These are phyloP conservation scores for Coemansia sp. DNA, from an alignment of 192 early-diverging fungal species.

Conservation along the genomic window DNA sequence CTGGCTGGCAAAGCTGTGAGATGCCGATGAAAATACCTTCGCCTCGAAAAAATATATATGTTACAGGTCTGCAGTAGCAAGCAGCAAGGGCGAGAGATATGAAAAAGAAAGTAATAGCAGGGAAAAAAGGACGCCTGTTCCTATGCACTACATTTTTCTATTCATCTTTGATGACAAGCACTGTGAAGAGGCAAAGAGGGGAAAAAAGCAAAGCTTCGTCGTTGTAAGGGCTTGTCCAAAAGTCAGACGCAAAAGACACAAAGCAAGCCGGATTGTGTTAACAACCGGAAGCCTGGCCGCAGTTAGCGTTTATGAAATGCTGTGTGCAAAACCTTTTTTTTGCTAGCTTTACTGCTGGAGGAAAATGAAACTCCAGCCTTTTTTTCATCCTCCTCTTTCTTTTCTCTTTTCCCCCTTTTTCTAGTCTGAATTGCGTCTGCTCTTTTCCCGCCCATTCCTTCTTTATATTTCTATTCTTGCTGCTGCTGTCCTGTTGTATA, in stretches of 20 bases:
- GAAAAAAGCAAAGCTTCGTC: background rate
- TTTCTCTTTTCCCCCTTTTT: background rate
- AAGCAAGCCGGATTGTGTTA: too few species aligned
- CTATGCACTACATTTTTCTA: too few species aligned
- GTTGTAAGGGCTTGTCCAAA: background rate
- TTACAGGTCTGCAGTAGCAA: too few species aligned
- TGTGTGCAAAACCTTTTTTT: too few species aligned
- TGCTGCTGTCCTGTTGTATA: background rate
- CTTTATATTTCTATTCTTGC: background rate
- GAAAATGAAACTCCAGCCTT: background rate
- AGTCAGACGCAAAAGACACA: background rate
- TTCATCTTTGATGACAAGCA: too few species aligned
- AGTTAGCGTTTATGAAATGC: background rate
- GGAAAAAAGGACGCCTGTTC: background rate
- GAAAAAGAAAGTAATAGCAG: background rate
- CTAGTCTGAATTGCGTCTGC: background rate
- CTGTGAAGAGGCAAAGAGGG: background rate
- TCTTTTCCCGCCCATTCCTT: background rate
- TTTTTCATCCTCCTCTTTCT: conserved; percentile 6
- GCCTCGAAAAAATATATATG: too few species aligned
- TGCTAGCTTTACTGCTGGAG: background rate
- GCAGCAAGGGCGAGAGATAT: too few species aligned
- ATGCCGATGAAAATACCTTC: too few species aligned
- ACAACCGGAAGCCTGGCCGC: too few species aligned
- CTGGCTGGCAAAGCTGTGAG: too few species aligned